Evolutionary conservation across 768 basidiomycete genomes (phyloP).

Genomic region (Candolleomyces efflorescens): DNA sequence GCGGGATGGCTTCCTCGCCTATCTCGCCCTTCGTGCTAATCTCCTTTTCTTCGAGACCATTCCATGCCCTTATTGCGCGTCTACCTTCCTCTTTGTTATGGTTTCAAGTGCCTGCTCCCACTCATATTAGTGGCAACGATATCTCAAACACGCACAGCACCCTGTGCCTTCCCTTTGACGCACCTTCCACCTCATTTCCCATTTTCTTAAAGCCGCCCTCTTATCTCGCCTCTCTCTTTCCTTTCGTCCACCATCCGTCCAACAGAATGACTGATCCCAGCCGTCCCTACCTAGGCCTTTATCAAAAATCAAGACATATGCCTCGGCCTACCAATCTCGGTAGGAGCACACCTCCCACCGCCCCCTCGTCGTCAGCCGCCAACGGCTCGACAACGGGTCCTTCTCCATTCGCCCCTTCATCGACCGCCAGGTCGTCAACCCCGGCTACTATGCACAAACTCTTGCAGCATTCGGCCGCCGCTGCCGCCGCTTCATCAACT

Average conservation of each 20-base stretch:
- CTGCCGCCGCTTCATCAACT: constrained; percentile 5
- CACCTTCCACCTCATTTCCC: constrained; percentile 2
- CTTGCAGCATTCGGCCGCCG: constrained; percentile 7
- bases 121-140: neutral
- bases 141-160: neutral
- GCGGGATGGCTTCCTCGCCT: too few species aligned
- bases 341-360: constrained; percentile 27
- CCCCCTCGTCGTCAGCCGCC: neutral
- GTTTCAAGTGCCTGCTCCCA: neutral
- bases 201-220: neutral
- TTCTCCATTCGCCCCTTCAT: constrained; percentile 5
- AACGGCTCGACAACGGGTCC: constrained; percentile 4
- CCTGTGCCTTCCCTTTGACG: neutral
- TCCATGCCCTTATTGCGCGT: neutral
- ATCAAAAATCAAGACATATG: constrained; percentile 79
- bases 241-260: neutral
- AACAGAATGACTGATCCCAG: neutral
- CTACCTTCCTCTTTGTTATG: neutral
- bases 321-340: constrained; percentile 64
- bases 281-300: constrained; percentile 53
- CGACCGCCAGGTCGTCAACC: neutral
- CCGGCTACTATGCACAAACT: constrained; percentile 13
- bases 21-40: too few species aligned
- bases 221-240: neutral
- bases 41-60: neutral